Evolutionary conservation across 192 early-diverging fungal genomes (phyloP).

Genomic region (Umbelopsis sp.): DNA sequence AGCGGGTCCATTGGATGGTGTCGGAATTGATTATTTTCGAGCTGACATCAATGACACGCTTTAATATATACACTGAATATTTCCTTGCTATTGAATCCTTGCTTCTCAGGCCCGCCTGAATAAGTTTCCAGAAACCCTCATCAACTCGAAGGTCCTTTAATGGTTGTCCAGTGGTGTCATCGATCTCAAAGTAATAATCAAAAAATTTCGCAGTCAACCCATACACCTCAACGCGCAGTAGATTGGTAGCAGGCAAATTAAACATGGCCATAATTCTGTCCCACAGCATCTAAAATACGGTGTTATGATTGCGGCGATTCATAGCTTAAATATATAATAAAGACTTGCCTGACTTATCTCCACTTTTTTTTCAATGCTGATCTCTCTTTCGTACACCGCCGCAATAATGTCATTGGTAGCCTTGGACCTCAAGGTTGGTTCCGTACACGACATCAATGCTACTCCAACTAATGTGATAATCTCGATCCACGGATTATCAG

Average conservation of each 20-base stretch:
- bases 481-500: constrained; percentile 24
- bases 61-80: constrained; percentile 38
- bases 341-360: neutral
- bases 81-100: constrained; percentile 36
- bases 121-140: constrained; percentile 33
- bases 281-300: constrained; percentile 35
- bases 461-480: constrained; percentile 27
- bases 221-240: constrained; percentile 37
- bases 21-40: constrained; percentile 16
- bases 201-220: constrained; percentile 37
- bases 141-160: constrained; percentile 34
- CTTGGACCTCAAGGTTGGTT: constrained; percentile 31
- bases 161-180: neutral
- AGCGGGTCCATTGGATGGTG: constrained; percentile 27
- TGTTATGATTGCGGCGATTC: neutral
- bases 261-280: constrained; percentile 36
- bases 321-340: neutral
- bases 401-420: constrained; percentile 31
- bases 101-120: constrained; percentile 40
- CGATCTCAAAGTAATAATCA: constrained; percentile 38
- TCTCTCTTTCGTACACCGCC: constrained; percentile 17
- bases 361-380: neutral
- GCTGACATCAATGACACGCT: constrained; percentile 33
- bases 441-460: constrained; percentile 35
- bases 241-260: constrained; percentile 40